phyloP scores from a whole-genome alignment of 352 stramenopile genomes.

The Sclerospora graminicola region DNA sequence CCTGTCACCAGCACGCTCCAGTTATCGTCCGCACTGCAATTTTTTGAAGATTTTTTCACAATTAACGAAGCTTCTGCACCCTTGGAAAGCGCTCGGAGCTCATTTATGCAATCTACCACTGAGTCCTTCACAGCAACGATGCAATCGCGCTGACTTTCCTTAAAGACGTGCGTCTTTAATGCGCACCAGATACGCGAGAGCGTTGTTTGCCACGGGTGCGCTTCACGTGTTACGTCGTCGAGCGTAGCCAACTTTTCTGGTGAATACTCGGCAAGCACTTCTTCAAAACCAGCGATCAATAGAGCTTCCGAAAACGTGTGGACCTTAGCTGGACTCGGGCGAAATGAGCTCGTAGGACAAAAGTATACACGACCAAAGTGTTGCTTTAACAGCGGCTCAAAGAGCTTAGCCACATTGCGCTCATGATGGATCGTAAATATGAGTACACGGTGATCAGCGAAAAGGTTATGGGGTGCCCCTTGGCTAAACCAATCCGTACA shows the following conservation, averaged over 20 bases:
- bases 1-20: slow-evolving; percentile 64
- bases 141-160: slow-evolving; percentile 19
- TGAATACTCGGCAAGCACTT: slow-evolving; percentile 35
- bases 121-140: slow-evolving; percentile 37
- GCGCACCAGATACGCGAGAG: slow-evolving; percentile 41
- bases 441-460: slow-evolving; percentile 30
- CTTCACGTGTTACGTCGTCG: slow-evolving; percentile 30
- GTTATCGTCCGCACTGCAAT: slow-evolving; percentile 20
- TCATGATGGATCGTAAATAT: slow-evolving; percentile 83
- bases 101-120: slow-evolving; percentile 48
- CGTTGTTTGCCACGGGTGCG: slow-evolving; percentile 48
- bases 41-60: slow-evolving; percentile 3
- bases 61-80: slow-evolving; percentile 7
- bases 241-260: slow-evolving; percentile 29
- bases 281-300: slow-evolving; percentile 18
- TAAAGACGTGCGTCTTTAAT: slow-evolving; percentile 29
- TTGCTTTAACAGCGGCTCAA: slow-evolving; percentile 45
- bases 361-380: slow-evolving; percentile 75
- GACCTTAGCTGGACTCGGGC: slow-evolving; percentile 56
- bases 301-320: slow-evolving; percentile 59
- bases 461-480: slow-evolving; percentile 2
- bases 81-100: slow-evolving; percentile 28
- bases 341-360: slow-evolving; percentile 47
- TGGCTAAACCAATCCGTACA: slow-evolving; percentile 67
- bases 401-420: slow-evolving; percentile 58